These are phyloP conservation scores for Omphalea diandra DNA, from an alignment of 441 rosid species.

Conservation along the genomic window DNA sequence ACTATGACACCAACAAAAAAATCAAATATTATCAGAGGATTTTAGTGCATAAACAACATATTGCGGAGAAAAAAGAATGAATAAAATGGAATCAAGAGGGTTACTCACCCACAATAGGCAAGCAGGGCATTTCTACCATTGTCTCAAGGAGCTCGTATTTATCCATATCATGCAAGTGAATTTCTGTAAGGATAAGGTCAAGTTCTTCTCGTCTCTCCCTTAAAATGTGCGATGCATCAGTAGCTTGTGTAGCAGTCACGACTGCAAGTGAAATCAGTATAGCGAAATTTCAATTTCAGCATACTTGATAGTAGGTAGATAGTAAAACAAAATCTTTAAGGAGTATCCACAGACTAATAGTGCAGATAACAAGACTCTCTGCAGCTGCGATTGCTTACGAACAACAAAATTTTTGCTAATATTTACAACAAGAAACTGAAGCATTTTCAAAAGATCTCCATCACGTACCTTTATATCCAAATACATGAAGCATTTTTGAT, in stretches of 20 bases:
- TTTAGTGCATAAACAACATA: neutral
- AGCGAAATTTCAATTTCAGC: neutral
- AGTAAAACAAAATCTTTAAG: too few relatives aligned
- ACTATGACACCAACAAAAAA: slow-evolving; percentile 28
- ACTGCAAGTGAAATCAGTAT: slow-evolving; percentile 29
- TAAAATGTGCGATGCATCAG: slow-evolving; percentile 37
- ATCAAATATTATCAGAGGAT: neutral
- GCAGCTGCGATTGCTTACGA: too few relatives aligned
- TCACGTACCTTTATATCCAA: slow-evolving; percentile 39
- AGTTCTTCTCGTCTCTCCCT: slow-evolving; percentile 24
- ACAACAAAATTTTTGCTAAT: too few relatives aligned
- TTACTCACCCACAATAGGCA: slow-evolving; percentile 45
- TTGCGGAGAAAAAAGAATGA: neutral
- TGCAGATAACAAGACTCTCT: too few relatives aligned
- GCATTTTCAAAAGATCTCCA: too few relatives aligned
- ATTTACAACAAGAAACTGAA: slow-evolving; percentile 8
- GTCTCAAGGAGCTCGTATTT: slow-evolving; percentile 46
- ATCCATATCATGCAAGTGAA: slow-evolving; percentile 44
- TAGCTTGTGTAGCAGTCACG: slow-evolving; percentile 33
- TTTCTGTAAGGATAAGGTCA: slow-evolving; percentile 44
- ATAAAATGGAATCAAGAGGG: neutral
- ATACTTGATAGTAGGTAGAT: too few relatives aligned
- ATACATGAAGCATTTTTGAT: slow-evolving; percentile 35
- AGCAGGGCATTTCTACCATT: slow-evolving; percentile 24
- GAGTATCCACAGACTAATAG: too few relatives aligned